These are phyloP conservation scores for Atalantia buxifolia DNA, from an alignment of 345 rosid genomes.

Conservation along the genomic window DNA sequence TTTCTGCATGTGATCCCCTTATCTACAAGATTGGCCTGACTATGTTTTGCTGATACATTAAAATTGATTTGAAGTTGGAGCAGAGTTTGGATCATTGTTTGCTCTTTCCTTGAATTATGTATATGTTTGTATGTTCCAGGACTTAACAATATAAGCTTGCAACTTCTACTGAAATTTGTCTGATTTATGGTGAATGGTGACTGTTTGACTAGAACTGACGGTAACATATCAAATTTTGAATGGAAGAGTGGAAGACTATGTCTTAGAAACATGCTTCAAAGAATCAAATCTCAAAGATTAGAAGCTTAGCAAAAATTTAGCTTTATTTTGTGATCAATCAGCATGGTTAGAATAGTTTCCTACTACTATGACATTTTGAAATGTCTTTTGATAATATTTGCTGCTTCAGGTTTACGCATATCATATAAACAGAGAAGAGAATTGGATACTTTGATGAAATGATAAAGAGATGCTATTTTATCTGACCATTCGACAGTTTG, in stretches of 20 bases:
- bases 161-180: neutral
- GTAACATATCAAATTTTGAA: neutral
- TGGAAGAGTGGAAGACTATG: neutral
- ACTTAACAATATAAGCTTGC: neutral
- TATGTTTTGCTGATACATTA: neutral
- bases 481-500: neutral
- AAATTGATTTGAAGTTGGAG: neutral
- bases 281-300: neutral
- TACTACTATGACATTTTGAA: neutral
- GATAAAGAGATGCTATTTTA: neutral
- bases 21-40: no score
- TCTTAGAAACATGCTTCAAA: neutral
- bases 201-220: neutral
- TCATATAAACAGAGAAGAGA: neutral
- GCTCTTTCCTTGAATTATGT: neutral
- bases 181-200: neutral
- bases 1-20: neutral
- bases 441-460: neutral
- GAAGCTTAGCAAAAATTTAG: neutral
- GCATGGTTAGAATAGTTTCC: neutral
- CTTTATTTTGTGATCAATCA: neutral
- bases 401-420: neutral
- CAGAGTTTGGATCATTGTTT: neutral
- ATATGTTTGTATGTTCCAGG: neutral
- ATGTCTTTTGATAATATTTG: neutral